Base-by-base conservation (phyloP, 192 early-diverging fungal genomes). In the Coemansia javaensis region DNA sequence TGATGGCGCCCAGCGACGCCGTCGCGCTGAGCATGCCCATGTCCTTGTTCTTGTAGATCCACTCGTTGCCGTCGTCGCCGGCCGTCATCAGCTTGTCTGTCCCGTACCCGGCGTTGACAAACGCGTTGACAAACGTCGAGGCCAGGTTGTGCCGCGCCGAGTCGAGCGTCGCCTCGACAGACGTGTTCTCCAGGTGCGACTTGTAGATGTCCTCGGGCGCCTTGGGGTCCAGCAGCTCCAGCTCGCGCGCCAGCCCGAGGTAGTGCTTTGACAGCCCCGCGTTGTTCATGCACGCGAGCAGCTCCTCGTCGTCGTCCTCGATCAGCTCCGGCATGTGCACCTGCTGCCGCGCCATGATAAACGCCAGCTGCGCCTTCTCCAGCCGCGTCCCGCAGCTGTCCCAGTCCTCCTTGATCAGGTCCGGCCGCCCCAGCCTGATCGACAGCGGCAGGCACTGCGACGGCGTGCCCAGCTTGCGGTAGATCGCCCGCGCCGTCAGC, bases 11-110 rank as follows among this genome's bases (percentile, higher is more conserved):
- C 38, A 98, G 58, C 1, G 97, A 99, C 12, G 97, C 97, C 15
- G 90, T 80, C 7, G 97, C 91, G 64, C 91, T 91, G 46, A 93
- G 79, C 92, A 95, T 97, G 40, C 88, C 85, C 76, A 91, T 80
- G 33, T 97, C 97, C 77, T 99, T 99, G 80, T 96, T 97, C 74
- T 95, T 96, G 81, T 88, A 95, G 50, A 97, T 92, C 94, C 97
- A 97, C 56, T 62, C 66, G 47, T 77, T 84, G 5, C 85, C 83
- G 25, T 87, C 87, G 24, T 85, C 82, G 50, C 66, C 73, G 9
- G 73, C 68, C 11, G 85, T 77, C 49, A 77, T 81, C 20, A 99
- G 81, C 73, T 94, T 97, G 56, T 99, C 97, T 5, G 79, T 84
- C 30, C 91, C 87, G 67, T 97, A 99, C 11, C 93, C 97, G 31